Evolutionary conservation across 2,329 filamentous ascomycete genomes (phyloP), one percentile per base, ranked within the genome.

Genomic region (Paracoccidioides lutzii): DNA sequence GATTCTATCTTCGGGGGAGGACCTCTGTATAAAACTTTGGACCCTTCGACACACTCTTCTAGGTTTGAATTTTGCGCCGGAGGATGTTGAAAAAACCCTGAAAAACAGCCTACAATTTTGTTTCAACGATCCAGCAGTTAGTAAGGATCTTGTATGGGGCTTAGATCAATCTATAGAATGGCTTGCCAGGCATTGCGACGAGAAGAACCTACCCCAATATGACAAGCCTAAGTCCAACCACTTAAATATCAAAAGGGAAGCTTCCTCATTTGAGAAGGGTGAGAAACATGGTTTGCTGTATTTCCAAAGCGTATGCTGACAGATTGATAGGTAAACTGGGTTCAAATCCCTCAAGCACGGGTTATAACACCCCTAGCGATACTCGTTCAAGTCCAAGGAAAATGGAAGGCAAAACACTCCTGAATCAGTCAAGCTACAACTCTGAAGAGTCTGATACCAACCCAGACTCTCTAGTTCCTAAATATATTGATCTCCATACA

Each of bases 111-210:
- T 90, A 55, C 78, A 83, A 44, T 83, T 86, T 60, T 82, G 82
- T 33, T 78, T 83, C 35, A 83, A 82, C 59, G 78, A 85, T 55
- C 73, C 76, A 2, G 65, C 74, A 28, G 65, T 58, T 9, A 72
- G 74, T 58, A 85, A 82, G 62, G 86, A 89, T 60, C 78, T 78
- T 45, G 79, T 90, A 12, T 95, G 89, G 87, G 90, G 90, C 8
- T 73, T 97, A 40, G 85, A 94, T 59, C 90, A 95, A 70, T 83
- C 87, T 32, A 69, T 98, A 22, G 88, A 96, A 63, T 95, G 90
- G 88, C 78, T 97, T 54, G 88, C 89, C n/a, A 76, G 88, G 60
- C 81, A 93, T 66, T 88, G 85, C 63, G 73, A 78, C 12, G 73
- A 77, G 59, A 79, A 83, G 0, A 84, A 90, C 62, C 76, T 91